Base-by-base conservation (phyloP, 441 rosid genomes). In the Eutrema salsugineum region DNA sequence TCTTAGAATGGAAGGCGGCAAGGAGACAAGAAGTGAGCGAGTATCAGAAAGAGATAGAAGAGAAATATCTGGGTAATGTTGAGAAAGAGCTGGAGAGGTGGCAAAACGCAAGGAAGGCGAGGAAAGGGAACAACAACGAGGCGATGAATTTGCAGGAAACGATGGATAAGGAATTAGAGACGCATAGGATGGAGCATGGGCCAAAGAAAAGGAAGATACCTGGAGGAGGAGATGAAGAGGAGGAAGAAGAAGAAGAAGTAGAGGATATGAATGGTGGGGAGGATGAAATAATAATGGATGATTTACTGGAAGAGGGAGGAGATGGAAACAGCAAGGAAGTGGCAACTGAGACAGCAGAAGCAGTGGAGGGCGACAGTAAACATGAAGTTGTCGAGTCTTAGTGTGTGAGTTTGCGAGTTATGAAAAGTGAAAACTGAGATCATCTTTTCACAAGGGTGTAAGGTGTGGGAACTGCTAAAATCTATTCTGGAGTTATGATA, bases 31-130 rank as follows among this genome's bases (percentile, higher is more conserved):
- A 90, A 62, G 77, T 92, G 60, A 82, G 84, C 2, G 84, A 83
- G 59, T 92, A 91, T 79, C 97, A 92, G 83, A 94, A 89, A 81
- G 91, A 84, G 78, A 83, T 92, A 0, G 85, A 80, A 57, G 94
- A 86, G 40, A 87, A 82, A 77, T 89, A 75, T 69, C 73, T 92
- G 49, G 77, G 81, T 33, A 90, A 94, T 32, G 91, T 90, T 8
- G 99, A 92, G 71, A 94, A 87, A 75, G 98, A 94, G 75, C 46
- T 92, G 81, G 98, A 90, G 83, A 86, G 89, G 84, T 88, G 99
- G 96, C 93, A 94, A 81, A 92, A 88, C 79, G 94, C 88, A 11
- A 84, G 94, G 79, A 90, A 85, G 58, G 86, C 83, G 1, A 86
- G 97, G 83, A 94, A 87, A 67, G 79, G 65, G 19, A 84, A 77